Evolutionary conservation across 2,329 filamentous ascomycete genomes (phyloP), one percentile per base, ranked within the genome.

Genomic region (Fusarium sp.): DNA sequence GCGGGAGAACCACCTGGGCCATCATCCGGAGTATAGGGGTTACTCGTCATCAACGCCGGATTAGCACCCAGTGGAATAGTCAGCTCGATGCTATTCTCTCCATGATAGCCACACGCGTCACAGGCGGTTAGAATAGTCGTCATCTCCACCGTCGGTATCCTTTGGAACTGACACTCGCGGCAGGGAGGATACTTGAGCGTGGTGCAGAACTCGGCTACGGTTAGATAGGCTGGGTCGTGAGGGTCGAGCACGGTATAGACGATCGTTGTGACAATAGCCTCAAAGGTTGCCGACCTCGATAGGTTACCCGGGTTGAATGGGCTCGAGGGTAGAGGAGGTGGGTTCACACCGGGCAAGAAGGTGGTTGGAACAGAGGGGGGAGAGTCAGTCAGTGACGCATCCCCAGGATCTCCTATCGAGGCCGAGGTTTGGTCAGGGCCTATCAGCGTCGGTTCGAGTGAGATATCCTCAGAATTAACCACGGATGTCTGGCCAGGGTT

Each of bases 181-280:
- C 74, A 76, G 2, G 58, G 68, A 10, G 18, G 10, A 13, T 69
- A 69, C 20, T 43, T 43, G 10, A 75, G 18, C 2, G 67, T 73
- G 6, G 59, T 41, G 22, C 61, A 67, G 14, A 62, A 35, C 62
- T 74, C 62, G 22, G 72, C 68, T 5, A 71, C 52, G 3, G 64
- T 71, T 16, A 74, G 50, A 37, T 56, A 66, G 13, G 59, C 45
- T 2, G 54, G 64, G 22, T 70, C 43, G 5, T 45, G 14, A 7
- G 69, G 69, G 22, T 74, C 59, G 31, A 74, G 41, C 6, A 65
- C 43, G 16, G 64, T 74, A 37, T 74, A 74, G 10, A 64, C 37
- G 31, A 74, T 37, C 8, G 69, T 73, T 4, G 67, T 68, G 1
- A 60, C 54, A 2, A 62, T 52, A 14, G 67, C 63, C 14, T n/a